phyloP scores from a whole-genome alignment of 352 stramenopile species.

The Globisporangium spiculum region DNA sequence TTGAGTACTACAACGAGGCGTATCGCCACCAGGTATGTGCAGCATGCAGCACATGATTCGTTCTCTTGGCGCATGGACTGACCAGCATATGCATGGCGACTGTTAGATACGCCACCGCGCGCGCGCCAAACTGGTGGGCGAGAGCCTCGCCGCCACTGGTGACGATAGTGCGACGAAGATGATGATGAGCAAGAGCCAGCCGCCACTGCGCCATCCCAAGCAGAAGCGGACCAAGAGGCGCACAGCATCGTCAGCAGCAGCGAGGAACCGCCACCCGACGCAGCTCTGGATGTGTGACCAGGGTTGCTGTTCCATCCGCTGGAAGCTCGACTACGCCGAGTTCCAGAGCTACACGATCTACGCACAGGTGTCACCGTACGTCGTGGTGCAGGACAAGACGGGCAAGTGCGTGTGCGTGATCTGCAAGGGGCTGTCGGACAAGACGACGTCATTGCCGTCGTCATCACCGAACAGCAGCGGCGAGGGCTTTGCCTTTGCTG shows the following conservation, averaged over 20 bases:
- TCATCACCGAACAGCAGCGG: background rate
- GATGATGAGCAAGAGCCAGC: background rate
- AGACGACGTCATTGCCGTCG: background rate
- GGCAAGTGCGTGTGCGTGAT: conserved; percentile 55
- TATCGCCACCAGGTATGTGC: conserved; percentile 40
- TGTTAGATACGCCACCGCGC: conserved; percentile 18
- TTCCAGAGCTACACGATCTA: conserved; percentile 69
- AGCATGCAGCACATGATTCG: background rate
- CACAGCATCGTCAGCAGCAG: background rate
- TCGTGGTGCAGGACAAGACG: conserved; percentile 59
- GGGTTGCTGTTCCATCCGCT: conserved; percentile 69
- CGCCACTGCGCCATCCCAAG: background rate
- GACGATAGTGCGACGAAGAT: background rate
- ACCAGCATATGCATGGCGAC: conserved; percentile 10
- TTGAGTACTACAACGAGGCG: conserved; percentile 67
- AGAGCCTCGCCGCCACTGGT: conserved; percentile 7
- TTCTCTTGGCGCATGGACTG: background rate
- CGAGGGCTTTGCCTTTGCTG: background rate
- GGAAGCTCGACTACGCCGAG: conserved; percentile 77
- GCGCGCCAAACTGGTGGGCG: conserved; percentile 17
- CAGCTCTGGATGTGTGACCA: conserved; percentile 62
- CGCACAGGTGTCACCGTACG: conserved; percentile 60
- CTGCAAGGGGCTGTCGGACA: conserved; percentile 40
- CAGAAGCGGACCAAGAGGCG: conserved; percentile 14
- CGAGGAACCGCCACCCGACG: conserved; percentile 7